These are phyloP conservation scores for Trypanosoma avium DNA, from an alignment of 208 protist species.

Conservation along the genomic window DNA sequence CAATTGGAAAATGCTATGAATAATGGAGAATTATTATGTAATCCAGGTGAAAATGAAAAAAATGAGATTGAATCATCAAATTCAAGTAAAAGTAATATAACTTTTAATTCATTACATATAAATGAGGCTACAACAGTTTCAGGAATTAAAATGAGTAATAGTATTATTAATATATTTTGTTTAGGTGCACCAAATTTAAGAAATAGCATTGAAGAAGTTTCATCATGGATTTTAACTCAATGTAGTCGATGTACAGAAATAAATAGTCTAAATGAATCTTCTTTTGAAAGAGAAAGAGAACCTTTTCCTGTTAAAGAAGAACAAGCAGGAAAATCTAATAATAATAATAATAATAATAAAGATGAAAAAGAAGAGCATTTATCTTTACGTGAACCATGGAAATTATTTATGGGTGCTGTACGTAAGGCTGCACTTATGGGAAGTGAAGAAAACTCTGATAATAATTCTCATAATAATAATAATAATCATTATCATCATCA, in stretches of 20 bases:
- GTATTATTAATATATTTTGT: constrained; percentile 21
- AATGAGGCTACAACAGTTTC: not conserved
- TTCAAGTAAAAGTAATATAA: not conserved
- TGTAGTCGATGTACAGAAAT: not conserved
- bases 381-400: constrained; percentile 7
- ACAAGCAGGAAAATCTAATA: not conserved
- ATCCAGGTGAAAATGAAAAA: not conserved
- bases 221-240: constrained; percentile 25
- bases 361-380: not conserved
- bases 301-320: not conserved
- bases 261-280: not conserved
- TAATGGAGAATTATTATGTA: not conserved
- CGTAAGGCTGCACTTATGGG: constrained; percentile 5
- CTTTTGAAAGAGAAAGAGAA: not conserved
- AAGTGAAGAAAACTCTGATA: not conserved
- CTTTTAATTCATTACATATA: not conserved
- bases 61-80: not conserved
- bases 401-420: constrained; percentile 13
- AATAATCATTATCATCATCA: too few species aligned
- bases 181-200: constrained; percentile 14
- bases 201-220: constrained; percentile 22
- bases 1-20: constrained; percentile 6
- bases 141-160: not conserved
- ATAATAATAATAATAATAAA: constrained; percentile 3
- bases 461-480: too few species aligned